These are phyloP conservation scores for Trapa bicornis DNA, from an alignment of 345 rosid genomes.

Conservation along the genomic window DNA sequence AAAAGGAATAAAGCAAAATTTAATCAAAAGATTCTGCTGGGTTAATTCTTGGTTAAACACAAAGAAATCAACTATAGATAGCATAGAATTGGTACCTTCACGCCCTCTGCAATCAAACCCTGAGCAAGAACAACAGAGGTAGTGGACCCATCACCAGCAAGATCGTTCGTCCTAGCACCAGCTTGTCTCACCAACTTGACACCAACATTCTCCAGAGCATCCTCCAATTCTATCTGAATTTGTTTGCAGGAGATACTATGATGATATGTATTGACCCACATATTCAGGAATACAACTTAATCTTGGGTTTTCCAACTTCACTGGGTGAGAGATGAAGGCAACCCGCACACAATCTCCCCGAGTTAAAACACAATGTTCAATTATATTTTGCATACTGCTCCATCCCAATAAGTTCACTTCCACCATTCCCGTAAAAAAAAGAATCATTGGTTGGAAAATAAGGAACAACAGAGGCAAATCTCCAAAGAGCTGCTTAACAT, in stretches of 20 bases:
- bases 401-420: not conserved
- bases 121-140: slow-evolving; percentile 85
- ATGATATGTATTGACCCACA: not conserved
- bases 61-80: not conserved
- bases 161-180: slow-evolving; percentile 87
- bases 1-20: not conserved
- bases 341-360: not conserved
- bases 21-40: not conserved
- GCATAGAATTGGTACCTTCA: slow-evolving; percentile 36
- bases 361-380: not conserved
- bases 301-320: not conserved
- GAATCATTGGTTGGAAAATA: not conserved
- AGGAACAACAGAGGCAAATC: not conserved
- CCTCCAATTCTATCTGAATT: slow-evolving; percentile 76
- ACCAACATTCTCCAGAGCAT: slow-evolving; percentile 89
- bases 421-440: not conserved
- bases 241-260: not conserved
- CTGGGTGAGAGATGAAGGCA: not conserved
- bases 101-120: slow-evolving; percentile 79
- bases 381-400: not conserved
- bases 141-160: slow-evolving; percentile 93
- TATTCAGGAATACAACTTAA: not conserved
- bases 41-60: not conserved
- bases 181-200: slow-evolving; percentile 96
- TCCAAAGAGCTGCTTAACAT: no score